Evolutionary conservation across 305 asterid species (phyloP), one percentile per base, ranked within the genome.

Genomic region (Euphrasia arctica): DNA sequence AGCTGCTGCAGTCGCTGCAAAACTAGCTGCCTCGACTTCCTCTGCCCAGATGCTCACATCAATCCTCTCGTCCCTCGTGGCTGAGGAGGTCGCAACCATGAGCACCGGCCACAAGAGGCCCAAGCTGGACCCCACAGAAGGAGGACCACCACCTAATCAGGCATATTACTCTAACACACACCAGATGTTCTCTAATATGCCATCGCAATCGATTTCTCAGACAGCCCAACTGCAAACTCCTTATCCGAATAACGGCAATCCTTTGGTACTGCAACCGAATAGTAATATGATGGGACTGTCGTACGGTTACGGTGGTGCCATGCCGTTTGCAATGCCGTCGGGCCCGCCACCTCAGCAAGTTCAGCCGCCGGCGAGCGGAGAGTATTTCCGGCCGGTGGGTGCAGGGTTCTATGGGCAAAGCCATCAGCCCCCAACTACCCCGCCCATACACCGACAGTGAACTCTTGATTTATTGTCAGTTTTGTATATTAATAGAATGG

Each of bases 1-100:
- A 0, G 99, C 95, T 4, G 97, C 97, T 11, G 95, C 95, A 3
- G 89, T 93, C 12, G 99, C 95, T 67, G 99, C 97, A 66, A 93
- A 93, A 77, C 87, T 93, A 4, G 72, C 96, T 25, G 95, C 95
- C 13, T 93, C 97, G 11, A 74, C 95, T 22, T 88, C 99, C 62
- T 90, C 99, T 1, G 96, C 97, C 0, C 95, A 90, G 73, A 86
- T 93, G 99, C 82, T 93, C 39, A 83, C 95, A 2, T 88, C 97
- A 29, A 85, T 90, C 8, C 89, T 93, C 54, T 90, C 97, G n/a
- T 86, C 95, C 58, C 90, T 93, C 56, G 97, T 83, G 12, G 99
- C 97, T 0, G 96, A 93, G 78, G 97, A 93, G 77, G 96, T 86
- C 52, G 97, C 97, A 12, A 80, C 97, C 42, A 76, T 75, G 85